Evolutionary conservation across 129 eudicot genomes (phyloP).

Genomic region (Chrysanthemum lavandulifolium): DNA sequence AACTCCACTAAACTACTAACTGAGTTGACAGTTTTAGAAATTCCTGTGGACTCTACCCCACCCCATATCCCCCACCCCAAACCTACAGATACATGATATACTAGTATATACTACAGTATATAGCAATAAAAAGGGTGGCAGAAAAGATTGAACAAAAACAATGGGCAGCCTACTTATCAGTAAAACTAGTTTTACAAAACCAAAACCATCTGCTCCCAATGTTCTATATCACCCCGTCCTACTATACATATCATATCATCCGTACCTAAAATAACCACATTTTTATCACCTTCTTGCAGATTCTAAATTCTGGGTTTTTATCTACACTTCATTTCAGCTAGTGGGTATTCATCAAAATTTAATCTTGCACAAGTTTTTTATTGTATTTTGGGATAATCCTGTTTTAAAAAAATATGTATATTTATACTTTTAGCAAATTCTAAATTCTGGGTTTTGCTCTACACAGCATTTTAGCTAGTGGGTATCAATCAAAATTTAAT

Average conservation of each 20-base stretch:
- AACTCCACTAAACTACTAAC: constrained; percentile 10
- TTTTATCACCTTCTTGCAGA: not conserved
- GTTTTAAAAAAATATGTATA: no score
- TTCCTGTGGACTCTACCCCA: constrained; percentile 36
- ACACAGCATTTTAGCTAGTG: constrained; percentile 10
- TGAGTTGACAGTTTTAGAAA: constrained; percentile 28
- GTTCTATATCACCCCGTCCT: constrained; percentile 28
- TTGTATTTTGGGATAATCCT: no score
- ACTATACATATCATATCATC: constrained; percentile 4
- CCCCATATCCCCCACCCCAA: not conserved
- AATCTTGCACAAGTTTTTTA: constrained; percentile 8
- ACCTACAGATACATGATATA: not conserved
- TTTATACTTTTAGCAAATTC: not conserved
- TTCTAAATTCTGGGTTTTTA: constrained; percentile 33
- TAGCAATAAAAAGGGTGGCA: constrained; percentile 21
- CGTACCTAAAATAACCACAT: not conserved
- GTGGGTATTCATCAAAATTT: constrained; percentile 22
- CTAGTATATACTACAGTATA: no score
- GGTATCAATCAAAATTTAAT: constrained; percentile 18
- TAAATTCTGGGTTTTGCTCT: constrained; percentile 31
- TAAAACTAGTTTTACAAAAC: constrained; percentile 25
- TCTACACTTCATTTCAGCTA: constrained; percentile 6
- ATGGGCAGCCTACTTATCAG: constrained; percentile 46
- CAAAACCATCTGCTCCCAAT: constrained; percentile 54
- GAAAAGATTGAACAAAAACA: constrained; percentile 37